These are phyloP conservation scores for Pythium angustatum DNA, from an alignment of 352 stramenopile species.

Conservation along the genomic window DNA sequence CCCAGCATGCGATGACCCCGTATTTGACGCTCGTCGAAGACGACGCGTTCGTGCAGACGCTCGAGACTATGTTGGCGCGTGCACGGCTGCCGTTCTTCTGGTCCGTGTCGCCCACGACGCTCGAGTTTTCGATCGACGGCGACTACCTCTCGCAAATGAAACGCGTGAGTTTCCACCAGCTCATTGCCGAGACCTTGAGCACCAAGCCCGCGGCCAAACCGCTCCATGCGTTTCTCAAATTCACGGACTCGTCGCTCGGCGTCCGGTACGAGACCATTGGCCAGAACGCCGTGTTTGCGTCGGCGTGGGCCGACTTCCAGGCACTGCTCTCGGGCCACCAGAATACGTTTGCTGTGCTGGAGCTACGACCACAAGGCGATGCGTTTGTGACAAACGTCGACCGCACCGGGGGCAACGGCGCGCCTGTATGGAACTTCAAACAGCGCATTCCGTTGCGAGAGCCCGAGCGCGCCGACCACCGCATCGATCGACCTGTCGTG, in stretches of 20 bases:
- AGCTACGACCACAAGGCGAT: conserved; percentile 69
- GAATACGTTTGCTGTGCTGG: conserved; percentile 61
- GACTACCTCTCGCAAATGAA: conserved; percentile 51
- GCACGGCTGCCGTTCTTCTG: conserved; percentile 68
- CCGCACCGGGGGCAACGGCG: conserved; percentile 45
- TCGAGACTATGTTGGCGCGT: conserved; percentile 44
- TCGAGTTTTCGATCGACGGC: conserved; percentile 65
- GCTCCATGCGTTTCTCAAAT: conserved; percentile 50
- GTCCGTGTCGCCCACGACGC: conserved; percentile 44
- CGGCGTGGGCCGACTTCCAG: conserved; percentile 63
- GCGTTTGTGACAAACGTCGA: conserved; percentile 54
- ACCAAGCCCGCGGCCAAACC: conserved; percentile 32
- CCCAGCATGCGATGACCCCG: conserved; percentile 34
- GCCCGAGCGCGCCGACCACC: conserved; percentile 43
- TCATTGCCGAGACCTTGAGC: conserved; percentile 46
- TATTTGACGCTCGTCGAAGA: conserved; percentile 63
- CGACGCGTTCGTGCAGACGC: conserved; percentile 43
- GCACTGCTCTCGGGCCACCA: conserved; percentile 55
- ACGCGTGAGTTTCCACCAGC: conserved; percentile 53
- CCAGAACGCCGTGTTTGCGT: conserved; percentile 43
- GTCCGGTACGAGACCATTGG: conserved; percentile 72
- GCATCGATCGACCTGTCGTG: conserved; percentile 67
- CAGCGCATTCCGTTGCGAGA: conserved; percentile 51
- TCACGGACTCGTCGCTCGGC: conserved; percentile 52
- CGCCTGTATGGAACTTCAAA: conserved; percentile 65